phyloP scores from a whole-genome alignment of 441 rosid species.

The Croton laevigatus region DNA sequence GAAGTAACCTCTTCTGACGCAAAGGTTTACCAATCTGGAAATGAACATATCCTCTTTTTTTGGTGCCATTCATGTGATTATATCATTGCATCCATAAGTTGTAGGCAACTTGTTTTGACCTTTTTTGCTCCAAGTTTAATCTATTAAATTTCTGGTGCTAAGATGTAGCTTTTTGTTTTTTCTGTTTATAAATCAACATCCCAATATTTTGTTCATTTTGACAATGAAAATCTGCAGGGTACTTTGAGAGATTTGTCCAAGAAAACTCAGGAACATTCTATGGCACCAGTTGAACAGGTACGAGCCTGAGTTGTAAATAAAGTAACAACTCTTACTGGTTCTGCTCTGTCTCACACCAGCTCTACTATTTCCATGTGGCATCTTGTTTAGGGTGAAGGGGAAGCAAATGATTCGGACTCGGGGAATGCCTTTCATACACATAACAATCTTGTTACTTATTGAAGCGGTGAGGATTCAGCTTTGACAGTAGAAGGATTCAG shows the following conservation, averaged over 20 bases:
- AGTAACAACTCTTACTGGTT: not conserved
- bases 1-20: not conserved
- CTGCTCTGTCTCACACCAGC: not conserved
- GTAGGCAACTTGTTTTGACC: not conserved
- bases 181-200: not conserved
- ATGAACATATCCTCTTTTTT: not conserved
- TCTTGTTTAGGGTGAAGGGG: slow-evolving; percentile 47
- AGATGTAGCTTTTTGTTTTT: not conserved
- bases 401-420: slow-evolving; percentile 43
- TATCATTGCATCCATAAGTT: not conserved
- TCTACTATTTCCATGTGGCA: not conserved
- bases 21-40: not conserved
- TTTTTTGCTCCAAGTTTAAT: not conserved
- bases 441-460: slow-evolving; percentile 36
- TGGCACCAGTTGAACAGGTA: slow-evolving; percentile 48
- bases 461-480: slow-evolving; percentile 42
- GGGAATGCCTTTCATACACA: slow-evolving; percentile 40
- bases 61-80: not conserved
- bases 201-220: not conserved
- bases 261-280: slow-evolving; percentile 50
- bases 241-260: slow-evolving; percentile 64
- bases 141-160: not conserved
- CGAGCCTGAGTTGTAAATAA: too few species aligned
- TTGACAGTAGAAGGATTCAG: slow-evolving; percentile 34
- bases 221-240: slow-evolving; percentile 45